Evolutionary conservation across 768 basidiomycete genomes (phyloP).

Genomic region (Porphyrellus cyaneotinctus): DNA sequence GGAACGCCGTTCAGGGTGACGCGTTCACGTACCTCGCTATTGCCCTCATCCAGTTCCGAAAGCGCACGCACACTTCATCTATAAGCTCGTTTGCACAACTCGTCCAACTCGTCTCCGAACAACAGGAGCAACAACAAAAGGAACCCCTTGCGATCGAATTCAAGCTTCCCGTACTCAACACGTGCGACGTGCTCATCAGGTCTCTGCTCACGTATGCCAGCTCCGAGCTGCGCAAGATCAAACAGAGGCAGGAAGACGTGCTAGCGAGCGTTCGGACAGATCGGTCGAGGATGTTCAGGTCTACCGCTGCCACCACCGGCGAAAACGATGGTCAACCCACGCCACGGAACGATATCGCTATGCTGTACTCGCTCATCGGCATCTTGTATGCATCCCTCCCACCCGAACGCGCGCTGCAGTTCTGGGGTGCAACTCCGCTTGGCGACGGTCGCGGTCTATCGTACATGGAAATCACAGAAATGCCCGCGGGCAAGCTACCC

Average conservation of each 20-base stretch:
- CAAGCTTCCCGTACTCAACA: constrained; percentile 53
- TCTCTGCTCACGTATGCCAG: constrained; percentile 72
- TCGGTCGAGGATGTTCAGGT: constrained; percentile 50
- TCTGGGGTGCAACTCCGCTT: constrained; percentile 69
- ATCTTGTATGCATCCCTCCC: constrained; percentile 72
- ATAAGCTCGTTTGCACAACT: constrained; percentile 37
- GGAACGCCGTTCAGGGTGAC: constrained; percentile 80
- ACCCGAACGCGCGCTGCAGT: constrained; percentile 74
- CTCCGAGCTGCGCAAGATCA: constrained; percentile 80
- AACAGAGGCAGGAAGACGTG: constrained; percentile 85
- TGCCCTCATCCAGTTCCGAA: constrained; percentile 55
- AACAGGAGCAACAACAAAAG: constrained; percentile 32
- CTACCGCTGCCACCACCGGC: constrained; percentile 40
- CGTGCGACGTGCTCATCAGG: constrained; percentile 69
- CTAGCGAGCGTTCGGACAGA: constrained; percentile 65
- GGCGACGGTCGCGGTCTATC: constrained; percentile 38
- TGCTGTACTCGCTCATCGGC: constrained; percentile 80
- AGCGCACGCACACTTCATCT: constrained; percentile 30
- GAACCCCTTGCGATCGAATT: constrained; percentile 42
- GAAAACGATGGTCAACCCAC: constrained; percentile 41
- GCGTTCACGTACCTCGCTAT: constrained; percentile 68
- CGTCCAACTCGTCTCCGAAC: constrained; percentile 36
- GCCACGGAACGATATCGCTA: constrained; percentile 80
- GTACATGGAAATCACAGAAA: constrained; percentile 59
- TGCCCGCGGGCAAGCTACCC: constrained; percentile 58